Evolutionary conservation across 352 stramenopile genomes (phyloP).

Genomic region (Phytopythium delawarense): DNA sequence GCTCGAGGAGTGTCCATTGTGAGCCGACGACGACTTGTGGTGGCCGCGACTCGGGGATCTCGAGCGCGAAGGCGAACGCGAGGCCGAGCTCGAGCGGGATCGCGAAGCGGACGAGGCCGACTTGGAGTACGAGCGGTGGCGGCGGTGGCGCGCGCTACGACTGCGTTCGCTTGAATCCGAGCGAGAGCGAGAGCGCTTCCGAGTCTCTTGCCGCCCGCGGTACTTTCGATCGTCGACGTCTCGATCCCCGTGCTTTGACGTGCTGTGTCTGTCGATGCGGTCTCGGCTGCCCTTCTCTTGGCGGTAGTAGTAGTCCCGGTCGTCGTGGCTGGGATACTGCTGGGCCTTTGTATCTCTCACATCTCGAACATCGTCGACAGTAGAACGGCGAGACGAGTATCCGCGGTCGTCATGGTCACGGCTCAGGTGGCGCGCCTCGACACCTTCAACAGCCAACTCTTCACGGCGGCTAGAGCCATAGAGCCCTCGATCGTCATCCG

Average conservation of each 20-base stretch:
- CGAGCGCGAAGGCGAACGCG: conserved; percentile 23
- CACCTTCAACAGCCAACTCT: background rate
- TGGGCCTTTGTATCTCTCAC: background rate
- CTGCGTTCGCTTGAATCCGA: conserved; percentile 16
- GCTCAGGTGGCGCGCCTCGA: background rate
- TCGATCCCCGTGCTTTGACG: background rate
- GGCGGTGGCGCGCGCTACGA: conserved; percentile 16
- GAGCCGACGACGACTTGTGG: conserved; percentile 2
- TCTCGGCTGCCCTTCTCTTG: background rate
- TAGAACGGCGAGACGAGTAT: background rate
- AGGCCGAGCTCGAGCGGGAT: conserved; percentile 20
- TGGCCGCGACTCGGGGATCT: background rate
- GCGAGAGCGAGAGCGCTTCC: conserved; percentile 13
- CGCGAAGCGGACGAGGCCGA: conserved; percentile 28
- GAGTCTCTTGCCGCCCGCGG: conserved; percentile 10
- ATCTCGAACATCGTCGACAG: background rate
- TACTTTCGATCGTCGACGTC: background rate
- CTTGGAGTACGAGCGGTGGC: conserved; percentile 27
- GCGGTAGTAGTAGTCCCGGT: background rate
- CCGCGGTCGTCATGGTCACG: conserved; percentile 3
- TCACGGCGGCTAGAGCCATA: background rate
- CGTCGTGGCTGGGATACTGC: background rate
- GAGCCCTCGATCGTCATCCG: too few species aligned
- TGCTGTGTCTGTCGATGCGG: background rate
- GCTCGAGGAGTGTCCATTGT: background rate